Base-by-base conservation (phyloP, 2,329 filamentous ascomycete genomes). In the Xylariales sp. region DNA sequence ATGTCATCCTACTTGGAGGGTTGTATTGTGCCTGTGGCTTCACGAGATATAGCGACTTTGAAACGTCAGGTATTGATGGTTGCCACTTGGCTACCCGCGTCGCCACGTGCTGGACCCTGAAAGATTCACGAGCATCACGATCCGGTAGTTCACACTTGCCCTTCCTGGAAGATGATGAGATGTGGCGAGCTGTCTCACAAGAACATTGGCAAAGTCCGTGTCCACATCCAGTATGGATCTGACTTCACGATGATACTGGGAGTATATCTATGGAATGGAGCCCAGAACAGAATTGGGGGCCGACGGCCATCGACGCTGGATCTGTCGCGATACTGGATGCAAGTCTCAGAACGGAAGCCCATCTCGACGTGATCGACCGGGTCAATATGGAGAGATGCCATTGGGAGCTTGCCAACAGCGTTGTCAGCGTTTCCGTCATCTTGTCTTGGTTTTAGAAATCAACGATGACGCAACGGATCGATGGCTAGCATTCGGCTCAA, bases 121-220 rank as follows among this genome's bases (percentile, higher is more conserved):
- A 20, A 14, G 10, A 15, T 19, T 21, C 27, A 21, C 11, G 25
- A 27, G 36, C 36, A 31, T 39, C 36, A 19, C 10, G 36, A 39
- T 39, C 36, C 24, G 18, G 16, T 18, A n/a, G n/a, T 19, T 39
- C 36, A 29, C 36, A 39, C 36, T 39, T 39, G 36, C 36, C 36
- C 24, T 39, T 39, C 36, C 27, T 39, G 36, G 36, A 15, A 18
- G 27, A 38, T 38, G 15, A 21, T 34, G 25, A 28, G 18, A 28
- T 18, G 27, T 28, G 27, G 12, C 36, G 24, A 19, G 25, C 27
- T 12, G n/a, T 28, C 31, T 31, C 24, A 28, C 22, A 8, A 39
- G 14, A 28, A 10, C 16, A 12, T 39, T 18, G 25, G 36, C 20
- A 31, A 19, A 14, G 9, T 39, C 8, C 31, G 25, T 27, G n/a